Base-by-base conservation (phyloP, 805 yeast species). In the Lipomyces sp. region DNA sequence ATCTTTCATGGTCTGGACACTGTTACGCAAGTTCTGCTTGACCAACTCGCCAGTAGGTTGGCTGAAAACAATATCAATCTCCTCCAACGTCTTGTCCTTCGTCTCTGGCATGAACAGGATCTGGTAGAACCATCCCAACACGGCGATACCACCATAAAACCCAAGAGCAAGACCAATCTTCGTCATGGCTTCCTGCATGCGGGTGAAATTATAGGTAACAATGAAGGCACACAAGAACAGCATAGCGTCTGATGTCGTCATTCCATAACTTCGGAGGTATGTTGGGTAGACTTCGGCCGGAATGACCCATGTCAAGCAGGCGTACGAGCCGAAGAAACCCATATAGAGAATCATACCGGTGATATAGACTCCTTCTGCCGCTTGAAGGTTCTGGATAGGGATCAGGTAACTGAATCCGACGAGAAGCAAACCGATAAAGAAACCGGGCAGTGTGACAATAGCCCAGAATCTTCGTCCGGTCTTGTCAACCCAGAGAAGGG, bases 81-180 rank as follows among this genome's bases (percentile, higher is more conserved):
- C 87, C 76, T 86, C 89, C 76, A 86, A 81, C 64, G 86, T 79
- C 75, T 81, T 81, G 37, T 87, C 87, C 70, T 81, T 84, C 30
- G 90, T 87, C 73, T 87, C 90, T 48, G 89, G 90, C 80, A 81
- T 83, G 67, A 63, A 60, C 63, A 60, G 11, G n/a, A 60, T 29
- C 63, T 54, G 61, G 61, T 56, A 60, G 33, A 60, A 54, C 61
- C 61, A 60, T 24, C 88, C 90, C 35, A 86, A 64, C 64, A 84
- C 82, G 0, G 89, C 88, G 72, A 87, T 82, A 57, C 89, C 90
- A 59, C 89, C 90, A 72, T 85, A 87, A 81, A 87, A 87, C 0
- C 90, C 90, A 58, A 86, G 76, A 5, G 87, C 82, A 69, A 87
- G 80, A 35, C 91, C 90, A 11, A 88, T 85, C 73, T 83, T 80